A percentile compares a stretch with the other conserved stretches of the same genome.
Conservation (phyloP, 352 stramenopile genomes). For the Globisporangium iwayamae region DNA sequence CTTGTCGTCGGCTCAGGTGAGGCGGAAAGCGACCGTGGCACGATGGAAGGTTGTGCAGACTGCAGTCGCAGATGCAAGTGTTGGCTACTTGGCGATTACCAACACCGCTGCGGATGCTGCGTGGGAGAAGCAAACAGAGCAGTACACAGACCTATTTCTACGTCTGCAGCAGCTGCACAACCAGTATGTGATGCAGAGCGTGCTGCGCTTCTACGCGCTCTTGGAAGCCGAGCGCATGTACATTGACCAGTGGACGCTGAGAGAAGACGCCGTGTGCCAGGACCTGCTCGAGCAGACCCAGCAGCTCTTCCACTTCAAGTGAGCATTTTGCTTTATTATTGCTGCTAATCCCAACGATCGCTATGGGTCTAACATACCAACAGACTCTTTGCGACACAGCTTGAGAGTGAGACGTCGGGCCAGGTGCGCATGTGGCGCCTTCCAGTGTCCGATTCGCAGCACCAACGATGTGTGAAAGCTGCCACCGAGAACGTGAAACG, state of each 20-base stretch:
- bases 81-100: not conserved
- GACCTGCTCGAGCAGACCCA: conserved; percentile 34
- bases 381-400: conserved; percentile 61
- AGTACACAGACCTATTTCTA: conserved; percentile 25
- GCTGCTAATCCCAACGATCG: too few species aligned
- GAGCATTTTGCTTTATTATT: conserved; percentile 6
- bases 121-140: not conserved
- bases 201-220: conserved; percentile 43
- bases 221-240: conserved; percentile 44
- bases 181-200: conserved; percentile 25
- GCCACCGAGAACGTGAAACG: conserved; percentile 70
- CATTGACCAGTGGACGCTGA: conserved; percentile 31
- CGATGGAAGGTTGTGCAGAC: conserved; percentile 8
- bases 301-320: conserved; percentile 48
- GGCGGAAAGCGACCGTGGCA: not conserved
- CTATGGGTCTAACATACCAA: too few species aligned
- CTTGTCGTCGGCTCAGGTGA: not conserved
- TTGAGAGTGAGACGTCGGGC: conserved; percentile 57
- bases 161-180: conserved; percentile 27
- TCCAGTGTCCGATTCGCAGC: conserved; percentile 39
- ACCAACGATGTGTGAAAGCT: conserved; percentile 56
- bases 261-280: conserved; percentile 24
- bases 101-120: not conserved
- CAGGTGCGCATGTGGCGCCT: conserved; percentile 55
- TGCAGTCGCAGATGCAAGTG: not conserved